Percentiles rank a stretch among this genome's conserved stretches.
phyloP scores from a whole-genome alignment of 257 asterid genomes.

The Petunia secreta region DNA sequence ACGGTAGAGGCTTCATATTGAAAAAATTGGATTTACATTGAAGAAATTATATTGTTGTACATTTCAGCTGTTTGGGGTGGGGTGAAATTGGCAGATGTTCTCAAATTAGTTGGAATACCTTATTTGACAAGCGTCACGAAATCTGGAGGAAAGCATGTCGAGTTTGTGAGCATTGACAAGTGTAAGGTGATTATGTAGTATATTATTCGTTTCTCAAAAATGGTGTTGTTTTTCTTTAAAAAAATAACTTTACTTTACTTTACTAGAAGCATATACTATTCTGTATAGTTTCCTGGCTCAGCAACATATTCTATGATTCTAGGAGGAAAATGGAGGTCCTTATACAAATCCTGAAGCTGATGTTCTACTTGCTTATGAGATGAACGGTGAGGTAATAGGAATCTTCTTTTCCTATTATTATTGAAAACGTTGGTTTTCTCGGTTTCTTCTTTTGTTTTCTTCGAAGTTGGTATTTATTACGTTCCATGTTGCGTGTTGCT shows the following conservation, averaged over 20 bases:
- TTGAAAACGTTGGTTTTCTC: conserved; percentile 1
- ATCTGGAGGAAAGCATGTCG: conserved; percentile 86
- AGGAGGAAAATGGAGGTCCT: conserved; percentile 99
- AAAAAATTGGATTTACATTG: not conserved
- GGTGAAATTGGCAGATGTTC: conserved; percentile 91
- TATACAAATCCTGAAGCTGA: conserved; percentile 93
- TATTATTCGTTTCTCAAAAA: not conserved
- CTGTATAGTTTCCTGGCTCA: conserved; percentile 3
- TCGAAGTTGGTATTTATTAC: not conserved
- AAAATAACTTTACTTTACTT: not conserved
- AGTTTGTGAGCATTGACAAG: conserved; percentile 93
- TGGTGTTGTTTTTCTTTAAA: not conserved
- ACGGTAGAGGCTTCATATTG: not conserved
- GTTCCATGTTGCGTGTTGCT: not conserved
- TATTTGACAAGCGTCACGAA: conserved; percentile 58
- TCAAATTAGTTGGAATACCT: conserved; percentile 77
- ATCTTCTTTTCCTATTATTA: not conserved
- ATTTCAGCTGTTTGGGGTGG: conserved; percentile 94
- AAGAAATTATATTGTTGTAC: conserved; percentile 17
- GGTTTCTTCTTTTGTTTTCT: not conserved
- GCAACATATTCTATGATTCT: conserved; percentile 18
- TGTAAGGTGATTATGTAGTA: conserved; percentile 71
- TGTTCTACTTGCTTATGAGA: conserved; percentile 94
- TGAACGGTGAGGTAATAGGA: conserved; percentile 88
- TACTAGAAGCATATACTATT: conserved; percentile 18